phyloP scores from a whole-genome alignment of 2,329 filamentous ascomycete species.

The Sporothrix luriei region DNA sequence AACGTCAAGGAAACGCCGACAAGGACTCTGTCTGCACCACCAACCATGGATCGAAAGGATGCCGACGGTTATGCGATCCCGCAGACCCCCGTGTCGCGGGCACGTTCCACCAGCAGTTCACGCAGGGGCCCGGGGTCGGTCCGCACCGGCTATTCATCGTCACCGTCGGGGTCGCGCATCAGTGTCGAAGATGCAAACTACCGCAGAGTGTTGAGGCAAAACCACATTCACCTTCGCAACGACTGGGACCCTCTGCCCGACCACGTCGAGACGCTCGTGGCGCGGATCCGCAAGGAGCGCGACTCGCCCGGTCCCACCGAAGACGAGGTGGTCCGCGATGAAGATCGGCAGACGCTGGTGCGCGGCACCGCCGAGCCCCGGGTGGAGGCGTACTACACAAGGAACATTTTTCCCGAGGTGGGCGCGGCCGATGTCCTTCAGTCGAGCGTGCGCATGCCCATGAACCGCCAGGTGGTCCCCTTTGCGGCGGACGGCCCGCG shows the following conservation, averaged over 20 bases:
- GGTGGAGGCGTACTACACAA: not conserved
- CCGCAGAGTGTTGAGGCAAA: not conserved
- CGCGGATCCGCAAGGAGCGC: not conserved
- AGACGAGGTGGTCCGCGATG: not conserved
- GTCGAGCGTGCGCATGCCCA: not conserved
- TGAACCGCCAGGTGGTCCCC: constrained; percentile 7
- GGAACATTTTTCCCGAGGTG: not conserved
- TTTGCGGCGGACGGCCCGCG: not conserved
- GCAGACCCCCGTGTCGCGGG: not conserved
- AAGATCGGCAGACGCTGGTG: not conserved
- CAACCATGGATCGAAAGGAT: not conserved
- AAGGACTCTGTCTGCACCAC: not conserved
- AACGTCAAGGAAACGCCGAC: not conserved
- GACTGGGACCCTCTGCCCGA: not conserved
- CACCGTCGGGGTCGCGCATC: not conserved
- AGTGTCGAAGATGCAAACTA: not conserved
- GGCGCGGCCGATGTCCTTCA: not conserved
- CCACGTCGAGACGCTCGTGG: constrained; percentile 10
- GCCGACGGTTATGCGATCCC: constrained; percentile 1
- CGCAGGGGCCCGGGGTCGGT: not conserved
- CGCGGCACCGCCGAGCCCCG: not conserved
- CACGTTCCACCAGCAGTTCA: not conserved
- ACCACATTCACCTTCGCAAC: not conserved
- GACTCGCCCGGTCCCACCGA: constrained; percentile 1
- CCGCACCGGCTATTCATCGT: not conserved